A percentile compares a stretch with the other conserved stretches of the same genome.
Evolutionary conservation across 176 grass and related monocot species (phyloP).

Genomic region (Oryza australiensis): DNA sequence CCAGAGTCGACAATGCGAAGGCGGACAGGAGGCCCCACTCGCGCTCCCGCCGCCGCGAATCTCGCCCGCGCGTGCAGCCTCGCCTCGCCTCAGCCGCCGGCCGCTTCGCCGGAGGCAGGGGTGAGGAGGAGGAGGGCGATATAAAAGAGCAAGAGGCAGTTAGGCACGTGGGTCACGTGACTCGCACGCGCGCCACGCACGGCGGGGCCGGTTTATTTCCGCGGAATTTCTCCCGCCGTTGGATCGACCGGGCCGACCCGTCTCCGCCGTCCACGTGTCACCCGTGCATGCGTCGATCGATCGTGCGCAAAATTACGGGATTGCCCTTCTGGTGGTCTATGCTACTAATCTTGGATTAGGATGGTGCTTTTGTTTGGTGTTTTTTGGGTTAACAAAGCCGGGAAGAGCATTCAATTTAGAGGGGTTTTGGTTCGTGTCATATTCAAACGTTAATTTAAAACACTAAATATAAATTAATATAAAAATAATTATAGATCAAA

Average conservation of each 20-base stretch:
- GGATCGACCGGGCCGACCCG: not conserved
- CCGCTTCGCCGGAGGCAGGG: slow-evolving; percentile 22
- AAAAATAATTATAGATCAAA: too few relatives aligned
- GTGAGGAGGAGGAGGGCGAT: not conserved
- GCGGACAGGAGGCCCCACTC: too few relatives aligned
- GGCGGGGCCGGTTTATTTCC: not conserved
- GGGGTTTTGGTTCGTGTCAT: too few relatives aligned
- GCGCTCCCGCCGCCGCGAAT: not conserved
- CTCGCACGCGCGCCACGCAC: not conserved
- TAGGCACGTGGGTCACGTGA: slow-evolving; percentile 36
- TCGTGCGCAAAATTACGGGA: not conserved
- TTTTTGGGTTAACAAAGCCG: not conserved
- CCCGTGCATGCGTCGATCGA: slow-evolving; percentile 27
- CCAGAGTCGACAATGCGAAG: not conserved
- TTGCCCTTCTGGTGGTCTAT: not conserved
- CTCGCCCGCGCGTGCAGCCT: not conserved
- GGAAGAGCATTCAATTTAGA: not conserved
- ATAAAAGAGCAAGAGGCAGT: not conserved
- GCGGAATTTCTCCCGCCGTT: not conserved
- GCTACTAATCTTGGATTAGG: not conserved
- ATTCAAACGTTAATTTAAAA: too few relatives aligned
- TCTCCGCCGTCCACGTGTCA: not conserved
- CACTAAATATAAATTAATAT: too few relatives aligned
- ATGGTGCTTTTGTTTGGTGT: not conserved
- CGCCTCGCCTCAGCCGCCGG: slow-evolving; percentile 3